Conservation (phyloP, 345 rosid species). For the Linum lewisii region DNA sequence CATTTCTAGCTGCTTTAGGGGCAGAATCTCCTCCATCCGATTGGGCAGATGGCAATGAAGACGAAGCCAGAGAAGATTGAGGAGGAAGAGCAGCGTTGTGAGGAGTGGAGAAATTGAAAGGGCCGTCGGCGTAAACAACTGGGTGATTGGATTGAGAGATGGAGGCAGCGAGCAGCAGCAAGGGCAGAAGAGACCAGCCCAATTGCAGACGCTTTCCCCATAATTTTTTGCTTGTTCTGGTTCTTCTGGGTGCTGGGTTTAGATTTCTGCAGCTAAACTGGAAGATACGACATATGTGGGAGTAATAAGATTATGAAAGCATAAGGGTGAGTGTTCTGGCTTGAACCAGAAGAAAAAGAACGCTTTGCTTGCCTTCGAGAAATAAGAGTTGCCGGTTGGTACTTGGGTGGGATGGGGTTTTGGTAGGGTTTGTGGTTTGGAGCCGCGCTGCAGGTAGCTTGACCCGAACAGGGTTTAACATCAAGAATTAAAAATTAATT, state of each 20-base stretch:
- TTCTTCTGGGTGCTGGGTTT: background rate
- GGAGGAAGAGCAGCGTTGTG: slow-evolving; percentile 21
- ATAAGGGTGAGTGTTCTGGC: background rate
- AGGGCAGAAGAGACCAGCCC: slow-evolving; percentile 64
- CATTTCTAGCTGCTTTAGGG: slow-evolving; percentile 45
- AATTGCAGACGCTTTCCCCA: slow-evolving; percentile 51
- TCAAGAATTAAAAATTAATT: no score
- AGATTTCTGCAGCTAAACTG: background rate
- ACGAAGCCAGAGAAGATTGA: slow-evolving; percentile 7
- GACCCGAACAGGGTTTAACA: background rate
- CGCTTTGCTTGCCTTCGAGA: no score
- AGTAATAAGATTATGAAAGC: background rate
- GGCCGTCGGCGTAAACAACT: slow-evolving; percentile 45
- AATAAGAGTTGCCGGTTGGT: background rate
- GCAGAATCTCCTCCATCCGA: slow-evolving; percentile 21
- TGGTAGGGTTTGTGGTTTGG: background rate
- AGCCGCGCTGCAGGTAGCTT: background rate
- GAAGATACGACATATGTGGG: background rate
- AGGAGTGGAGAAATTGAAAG: slow-evolving; percentile 37
- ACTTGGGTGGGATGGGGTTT: background rate
- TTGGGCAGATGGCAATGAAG: slow-evolving; percentile 26
- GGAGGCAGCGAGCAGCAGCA: slow-evolving; percentile 57
- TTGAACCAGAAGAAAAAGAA: background rate
- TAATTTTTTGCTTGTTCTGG: slow-evolving; percentile 8
- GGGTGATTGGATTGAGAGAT: slow-evolving; percentile 18